Base-by-base conservation (phyloP, 768 basidiomycete genomes). In the Strobilomyces echinocephalus region DNA sequence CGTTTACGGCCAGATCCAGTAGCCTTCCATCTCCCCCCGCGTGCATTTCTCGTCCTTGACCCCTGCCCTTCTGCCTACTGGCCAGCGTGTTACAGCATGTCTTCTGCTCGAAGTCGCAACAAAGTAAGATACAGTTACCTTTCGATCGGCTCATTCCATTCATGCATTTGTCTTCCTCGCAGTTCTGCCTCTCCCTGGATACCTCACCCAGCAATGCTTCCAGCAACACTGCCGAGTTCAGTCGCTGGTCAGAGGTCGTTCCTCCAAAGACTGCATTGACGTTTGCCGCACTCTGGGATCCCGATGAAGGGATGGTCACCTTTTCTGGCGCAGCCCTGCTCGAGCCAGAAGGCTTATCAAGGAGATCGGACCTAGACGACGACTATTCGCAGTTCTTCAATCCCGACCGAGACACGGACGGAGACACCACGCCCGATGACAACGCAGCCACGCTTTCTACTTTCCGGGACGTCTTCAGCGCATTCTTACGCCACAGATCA, bases 261-360 rank as follows among this genome's bases (percentile, higher is more conserved):
- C 80, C 81, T 16, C 80, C 82, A 5, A 76, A 79, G 50, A 69
- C 78, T 26, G 81, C 76, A 3, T 69, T 84, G 55, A 80, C 76
- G 3, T 85, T 85, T 58, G 83, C 79, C 5, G 80, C 81, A 7
- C 63, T 83, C 31, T 85, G 79, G 78, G 81, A 82, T 54, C 77
- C 78, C 2, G 75, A 77, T 1, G 77, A 81, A 7, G 83, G 80
- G 33, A 74, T 83, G 58, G 72, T 83, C 54, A 75, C 77, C 31
- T 83, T 84, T 62, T 81, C 81, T 1, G 78, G 76, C 26, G 74
- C 78, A 26, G 66, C 72, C 46, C 73, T 83, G 34, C 66, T 79
- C 28, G 70, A 73, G 35, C 50, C 62, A 16, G 68, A 70, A 18
- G 40, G 55, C 26, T 20, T 18, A 47, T 58, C 58, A 39, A 49